A percentile compares a stretch with the other conserved stretches of the same genome.
Conservation (phyloP, 306 rosid genomes). For the Cucurbita maxima region DNA sequence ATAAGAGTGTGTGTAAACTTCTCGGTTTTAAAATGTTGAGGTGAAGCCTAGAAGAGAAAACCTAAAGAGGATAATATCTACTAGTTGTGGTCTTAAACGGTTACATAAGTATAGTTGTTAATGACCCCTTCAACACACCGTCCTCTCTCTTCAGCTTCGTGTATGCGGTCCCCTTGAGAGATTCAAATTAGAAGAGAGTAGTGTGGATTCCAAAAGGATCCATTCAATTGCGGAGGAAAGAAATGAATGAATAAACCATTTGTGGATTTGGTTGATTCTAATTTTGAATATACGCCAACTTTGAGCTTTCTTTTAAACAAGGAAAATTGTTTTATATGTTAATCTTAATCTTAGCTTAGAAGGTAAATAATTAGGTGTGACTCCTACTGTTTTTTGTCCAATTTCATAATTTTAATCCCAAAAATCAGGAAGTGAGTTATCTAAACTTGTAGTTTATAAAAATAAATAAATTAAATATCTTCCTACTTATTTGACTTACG, state of each 20-base stretch:
- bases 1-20: too few relatives aligned
- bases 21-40: too few relatives aligned
- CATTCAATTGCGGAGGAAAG: not conserved
- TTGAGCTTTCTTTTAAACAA: not conserved
- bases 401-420: too few relatives aligned
- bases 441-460: too few relatives aligned
- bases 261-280: not conserved
- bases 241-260: not conserved
- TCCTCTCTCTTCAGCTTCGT: conserved; percentile 28
- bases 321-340: too few relatives aligned
- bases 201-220: not conserved
- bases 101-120: conserved; percentile 40
- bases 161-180: conserved; percentile 68
- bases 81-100: too few relatives aligned
- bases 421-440: too few relatives aligned
- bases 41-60: too few relatives aligned
- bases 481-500: not conserved
- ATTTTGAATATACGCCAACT: too few relatives aligned
- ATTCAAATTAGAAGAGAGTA: not conserved
- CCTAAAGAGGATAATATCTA: too few relatives aligned
- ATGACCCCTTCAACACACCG: conserved; percentile 68
- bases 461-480: too few relatives aligned
- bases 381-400: not conserved
- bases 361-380: not conserved
- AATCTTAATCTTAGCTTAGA: too few relatives aligned